Base-by-base conservation (phyloP, 129 eudicot species). In the Sambucus nigra region DNA sequence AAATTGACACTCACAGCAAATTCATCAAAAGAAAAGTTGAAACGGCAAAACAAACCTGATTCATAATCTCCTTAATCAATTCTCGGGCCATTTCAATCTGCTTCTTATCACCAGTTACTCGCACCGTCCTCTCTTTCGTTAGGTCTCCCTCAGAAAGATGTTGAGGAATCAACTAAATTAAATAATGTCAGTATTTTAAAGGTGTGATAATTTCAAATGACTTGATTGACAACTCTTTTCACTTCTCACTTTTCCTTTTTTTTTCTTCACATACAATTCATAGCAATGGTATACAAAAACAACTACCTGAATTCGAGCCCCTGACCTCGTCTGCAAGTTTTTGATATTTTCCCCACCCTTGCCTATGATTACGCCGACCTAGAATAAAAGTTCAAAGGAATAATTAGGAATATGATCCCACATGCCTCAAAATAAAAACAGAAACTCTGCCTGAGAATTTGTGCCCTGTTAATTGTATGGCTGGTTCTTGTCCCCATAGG, bases 291-390 rank as follows among this genome's bases (percentile, higher is more conserved):
- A 44, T 64, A 64, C 58, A 11, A 52, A 22, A 56, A 19, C 22
- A 55, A 55, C 65, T 74, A 92, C 99, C 99, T 92, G 99, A 72
- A 89, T 89, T 24, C 97, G 95, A 11, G 97, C 94, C 54, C 99
- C 99, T 32, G 96, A 92, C 68, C 84, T 69, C 22, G 95, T 69
- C 79, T 92, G 99, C 59, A 92, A 63, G 61, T 53, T 82, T 63
- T 82, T 92, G 2, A 92, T 92, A 29, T 95, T 86, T 32, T 92
- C 99, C 12, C 99, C 99, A 59, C 96, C 91, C 71, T 73, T 86
- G 35, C 99, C 99, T 49, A 86, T 85, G 44, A 91, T 86, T 35
- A 92, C 70, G 48, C 96, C 99, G 77, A 92, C 99, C 99, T 92
- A 56, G 5, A 50, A 44, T 15, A 59, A 8, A 29, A 5, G 17